phyloP scores from a whole-genome alignment of 129 eudicot genomes.

The Tagetes erecta region DNA sequence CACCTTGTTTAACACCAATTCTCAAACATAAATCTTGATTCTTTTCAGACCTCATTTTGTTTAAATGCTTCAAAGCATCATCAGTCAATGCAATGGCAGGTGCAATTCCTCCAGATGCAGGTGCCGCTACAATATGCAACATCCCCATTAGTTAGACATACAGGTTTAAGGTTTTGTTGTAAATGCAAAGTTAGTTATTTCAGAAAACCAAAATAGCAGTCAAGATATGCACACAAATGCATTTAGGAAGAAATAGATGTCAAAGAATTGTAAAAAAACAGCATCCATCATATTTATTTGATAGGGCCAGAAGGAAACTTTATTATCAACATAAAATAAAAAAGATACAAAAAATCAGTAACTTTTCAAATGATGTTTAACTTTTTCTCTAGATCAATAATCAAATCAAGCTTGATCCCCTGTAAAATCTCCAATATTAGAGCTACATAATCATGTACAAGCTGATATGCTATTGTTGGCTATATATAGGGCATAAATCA shows the following conservation, averaged over 20 bases:
- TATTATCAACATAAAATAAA: background rate
- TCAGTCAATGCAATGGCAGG: slow-evolving; percentile 92
- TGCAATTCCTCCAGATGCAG: slow-evolving; percentile 70
- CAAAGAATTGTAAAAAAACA: background rate
- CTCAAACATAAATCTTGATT: slow-evolving; percentile 80
- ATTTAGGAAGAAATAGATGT: background rate
- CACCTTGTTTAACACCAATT: slow-evolving; percentile 98
- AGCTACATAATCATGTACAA: background rate
- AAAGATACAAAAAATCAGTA: background rate
- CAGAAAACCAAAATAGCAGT: slow-evolving; percentile 1
- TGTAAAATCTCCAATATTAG: background rate
- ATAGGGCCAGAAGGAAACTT: background rate
- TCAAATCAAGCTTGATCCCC: background rate
- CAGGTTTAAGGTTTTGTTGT: background rate
- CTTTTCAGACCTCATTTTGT: slow-evolving; percentile 76
- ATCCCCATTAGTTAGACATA: background rate
- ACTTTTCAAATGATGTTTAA: background rate
- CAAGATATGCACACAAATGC: background rate
- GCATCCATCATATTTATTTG: background rate
- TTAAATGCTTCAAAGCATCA: slow-evolving; percentile 79
- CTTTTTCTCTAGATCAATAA: background rate
- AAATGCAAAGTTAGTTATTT: background rate
- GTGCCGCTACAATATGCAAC: slow-evolving; percentile 51
- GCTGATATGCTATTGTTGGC: background rate
- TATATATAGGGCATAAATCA: background rate